Evolutionary conservation across 179 eudicot species (phyloP), one percentile per base, ranked within the genome.

Genomic region (Silene noctiflora): DNA sequence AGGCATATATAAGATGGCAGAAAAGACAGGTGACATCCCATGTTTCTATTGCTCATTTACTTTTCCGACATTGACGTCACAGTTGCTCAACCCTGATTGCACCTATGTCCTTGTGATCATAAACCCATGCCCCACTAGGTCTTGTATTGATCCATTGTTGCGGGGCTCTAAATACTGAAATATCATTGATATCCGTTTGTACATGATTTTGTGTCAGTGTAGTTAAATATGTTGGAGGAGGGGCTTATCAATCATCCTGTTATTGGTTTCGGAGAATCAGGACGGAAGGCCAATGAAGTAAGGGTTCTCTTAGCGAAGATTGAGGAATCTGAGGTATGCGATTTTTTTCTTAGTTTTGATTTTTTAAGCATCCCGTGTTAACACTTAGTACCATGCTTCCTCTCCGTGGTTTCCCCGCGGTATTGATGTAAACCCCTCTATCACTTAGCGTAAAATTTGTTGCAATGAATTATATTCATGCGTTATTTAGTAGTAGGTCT

Each of bases 141-240:
- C 63, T 76, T 51, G 17, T 58, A 33, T 44, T 46, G 80, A 42
- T 61, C 58, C 72, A 58, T 24, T 70, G 69, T 14, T 78, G 62
- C 55, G 59, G 58, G 64, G 46, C 53, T 71, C 39, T 69, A 61
- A 63, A 35, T 67, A 25, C 14, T 75, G 60, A 22, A 75, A 33
- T 51, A 48, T 71, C 66, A 62, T 79, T 79, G 69, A 83, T 83
- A 79, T 74, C 77, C 66, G 39, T 71, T 64, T 82, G 35, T 60
- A 24, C 42, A 48, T 79, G 71, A 66, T 84, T 86, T 85, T 81
- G 82, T 89, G 96, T 89, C 90, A 87, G 91, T 84, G 84, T 90
- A 96, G 99, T 87, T 96, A 86, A 96, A 91, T 79, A 90, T 96
- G 97, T 81, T 96, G 89, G 99, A 96, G 80, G 99, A 96, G 85